A percentile compares a stretch with the other conserved stretches of the same genome.
Conservation (phyloP, 1,139 yeast genomes). For the Diutina ranongensis region DNA sequence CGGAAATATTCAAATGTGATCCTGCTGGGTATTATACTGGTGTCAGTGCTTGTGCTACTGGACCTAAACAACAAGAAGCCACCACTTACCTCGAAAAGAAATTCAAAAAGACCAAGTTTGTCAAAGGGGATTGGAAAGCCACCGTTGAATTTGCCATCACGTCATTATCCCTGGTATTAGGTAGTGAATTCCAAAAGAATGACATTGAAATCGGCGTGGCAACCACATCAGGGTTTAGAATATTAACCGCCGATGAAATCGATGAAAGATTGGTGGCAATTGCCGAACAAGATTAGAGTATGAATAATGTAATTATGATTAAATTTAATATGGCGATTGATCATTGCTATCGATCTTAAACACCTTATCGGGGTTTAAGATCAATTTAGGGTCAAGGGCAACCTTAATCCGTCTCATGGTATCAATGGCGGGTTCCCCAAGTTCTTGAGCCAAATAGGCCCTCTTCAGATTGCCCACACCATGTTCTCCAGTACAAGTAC, state of each 20-base stretch:
- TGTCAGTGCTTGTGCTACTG: constrained; percentile 87
- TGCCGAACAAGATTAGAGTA: constrained; percentile 79
- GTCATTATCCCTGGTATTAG: constrained; percentile 73
- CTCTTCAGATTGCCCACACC: constrained; percentile 53
- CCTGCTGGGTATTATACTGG: constrained; percentile 96
- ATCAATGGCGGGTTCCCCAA: constrained; percentile 40
- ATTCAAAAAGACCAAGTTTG: constrained; percentile 62
- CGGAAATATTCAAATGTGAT: constrained; percentile 86
- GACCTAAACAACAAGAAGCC: constrained; percentile 96
- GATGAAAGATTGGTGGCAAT: constrained; percentile 88
- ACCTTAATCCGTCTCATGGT: constrained; percentile 45
- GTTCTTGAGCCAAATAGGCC: constrained; percentile 32
- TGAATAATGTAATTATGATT: neutral
- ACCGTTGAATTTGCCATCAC: constrained; percentile 86
- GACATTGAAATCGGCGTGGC: constrained; percentile 93
- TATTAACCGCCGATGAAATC: constrained; percentile 72
- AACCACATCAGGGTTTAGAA: constrained; percentile 53
- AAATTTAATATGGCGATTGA: neutral
- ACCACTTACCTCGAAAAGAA: constrained; percentile 85
- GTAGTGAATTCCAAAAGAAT: constrained; percentile 86
- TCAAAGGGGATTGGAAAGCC: constrained; percentile 78
- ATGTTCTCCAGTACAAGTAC: constrained; percentile 57
- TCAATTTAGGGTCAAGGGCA: constrained; percentile 43
- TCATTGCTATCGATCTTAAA: neutral
- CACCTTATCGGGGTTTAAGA: constrained; percentile 11